Conservation (phyloP, 2,329 filamentous ascomycete genomes). For the Cucurbitaria berberidis region DNA sequence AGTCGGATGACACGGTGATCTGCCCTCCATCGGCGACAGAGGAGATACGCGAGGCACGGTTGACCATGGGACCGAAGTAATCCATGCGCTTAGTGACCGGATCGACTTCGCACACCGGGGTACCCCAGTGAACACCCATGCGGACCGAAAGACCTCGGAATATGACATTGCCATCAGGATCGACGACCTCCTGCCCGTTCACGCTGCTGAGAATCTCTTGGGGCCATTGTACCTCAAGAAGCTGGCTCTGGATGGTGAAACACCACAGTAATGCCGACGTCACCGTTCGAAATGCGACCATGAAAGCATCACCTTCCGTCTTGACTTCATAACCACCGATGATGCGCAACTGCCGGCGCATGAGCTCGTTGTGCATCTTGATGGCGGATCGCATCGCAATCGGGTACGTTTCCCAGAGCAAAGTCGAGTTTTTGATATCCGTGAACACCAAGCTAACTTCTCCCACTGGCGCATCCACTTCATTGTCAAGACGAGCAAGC, state of each 20-base stretch:
- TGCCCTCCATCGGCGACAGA: constrained; percentile 95
- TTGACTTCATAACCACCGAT: constrained; percentile 99
- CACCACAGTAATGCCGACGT: constrained; percentile 95
- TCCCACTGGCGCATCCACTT: constrained; percentile 89
- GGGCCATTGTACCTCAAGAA: constrained; percentile 91
- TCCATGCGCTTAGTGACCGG: constrained; percentile 98
- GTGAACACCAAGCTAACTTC: constrained; percentile 96
- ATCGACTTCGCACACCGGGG: constrained; percentile 92
- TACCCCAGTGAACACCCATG: constrained; percentile 97
- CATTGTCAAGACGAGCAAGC: constrained; percentile 82
- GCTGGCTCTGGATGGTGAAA: constrained; percentile 87
- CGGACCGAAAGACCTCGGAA: constrained; percentile 93
- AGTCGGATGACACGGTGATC: constrained; percentile 95
- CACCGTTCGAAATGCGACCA: constrained; percentile 97
- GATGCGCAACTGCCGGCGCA: constrained; percentile 88
- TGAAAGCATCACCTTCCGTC: constrained; percentile 98
- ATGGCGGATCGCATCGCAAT: constrained; percentile 96
- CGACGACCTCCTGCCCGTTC: constrained; percentile 80
- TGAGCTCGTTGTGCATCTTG: constrained; percentile 95
- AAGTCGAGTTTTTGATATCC: constrained; percentile 98
- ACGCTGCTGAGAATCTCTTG: constrained; percentile 87
- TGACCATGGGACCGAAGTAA: constrained; percentile 99
- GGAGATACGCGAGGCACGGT: constrained; percentile 92
- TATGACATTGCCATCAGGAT: constrained; percentile 85
- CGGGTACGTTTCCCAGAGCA: constrained; percentile 93